Base-by-base conservation (phyloP, 2,329 filamentous ascomycete genomes). In the Aspergillus pseudoterreus region DNA sequence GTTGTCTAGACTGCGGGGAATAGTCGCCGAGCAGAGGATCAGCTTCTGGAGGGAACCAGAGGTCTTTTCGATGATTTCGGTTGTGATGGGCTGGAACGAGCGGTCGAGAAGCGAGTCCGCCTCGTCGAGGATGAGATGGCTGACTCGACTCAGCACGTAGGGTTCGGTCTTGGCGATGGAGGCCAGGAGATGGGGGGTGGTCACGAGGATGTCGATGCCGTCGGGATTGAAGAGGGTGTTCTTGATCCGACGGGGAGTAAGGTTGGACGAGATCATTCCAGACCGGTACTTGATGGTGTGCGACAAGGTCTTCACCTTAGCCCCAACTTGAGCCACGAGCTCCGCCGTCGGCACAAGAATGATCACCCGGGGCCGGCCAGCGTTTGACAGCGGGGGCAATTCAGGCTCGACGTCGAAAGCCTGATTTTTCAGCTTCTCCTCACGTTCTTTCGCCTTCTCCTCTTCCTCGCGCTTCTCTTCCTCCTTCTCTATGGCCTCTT, bases 71-170 rank as follows among this genome's bases (percentile, higher is more conserved):
- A 99, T 81, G 59, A 99, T 89, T 50, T 83, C 81, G 10, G 83
- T 87, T 0, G 94, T 97, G 21, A 87, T 85, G 1, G 90, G 86
- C 4, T 88, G 82, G 75, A 99, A 99, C 53, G 90, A 95, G 52
- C 91, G 88, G 73, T 99, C 95, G 60, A 99, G 83, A 9, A 99
- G 83, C 4, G 92, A 96, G 72, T 99, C 94, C 1, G 95, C 95
- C 76, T 99, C 95, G 67, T 99, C 95, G 45, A 96, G 80, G 53
- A 99, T 82, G 10, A 99, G 80, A 67, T 97, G 90, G 1, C 83
- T 85, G 52, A 97, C 92, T 11, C 90, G 87, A n/a, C 90, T 92
- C 33, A 99, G 82, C 55, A 99, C 85, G 63, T 96, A 92, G 10
- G 94, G 94, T 59, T 96, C 91, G 17, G 85, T 86, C 58, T 95